Base-by-base conservation (phyloP, 768 basidiomycete genomes). In the Paxillus rubicundulus region DNA sequence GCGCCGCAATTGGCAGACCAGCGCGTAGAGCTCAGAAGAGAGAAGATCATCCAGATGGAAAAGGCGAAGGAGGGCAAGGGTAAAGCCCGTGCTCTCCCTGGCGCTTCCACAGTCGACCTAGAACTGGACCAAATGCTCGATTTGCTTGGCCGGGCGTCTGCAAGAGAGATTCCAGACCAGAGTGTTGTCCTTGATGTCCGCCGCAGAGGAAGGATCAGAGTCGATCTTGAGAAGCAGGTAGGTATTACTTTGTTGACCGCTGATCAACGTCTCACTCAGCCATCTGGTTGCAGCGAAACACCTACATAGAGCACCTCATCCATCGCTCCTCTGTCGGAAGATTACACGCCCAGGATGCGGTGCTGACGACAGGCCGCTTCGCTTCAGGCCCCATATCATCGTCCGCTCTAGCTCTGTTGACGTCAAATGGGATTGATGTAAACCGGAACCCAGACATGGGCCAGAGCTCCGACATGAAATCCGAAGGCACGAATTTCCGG, bases 1-100 rank as follows among this genome's bases (percentile, higher is more conserved):
- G 84, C 92, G 0, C 95, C 96, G 1, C 94, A 96, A 66, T 70
- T 98, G 38, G 82, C 87, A 53, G 87, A 95, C 65, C 96, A 99
- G 68, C 84, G 97, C 1, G 92, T 90, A n/a, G 94, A 95, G 66
- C 80, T 96, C 41, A 86, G 86, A 61, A 78, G 77, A 5, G 72
- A 81, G 21, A 89, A 91, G 63, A 60, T 85, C 13, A 79, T 80
- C 12, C 80, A 92, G 68, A 80, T 92, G 74, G 88, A 91, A 68
- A 78, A 79, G 40, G 91, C 89, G 5, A 49, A 73, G 75, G 74
- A 76, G 60, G 77, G 77, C 24, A 77, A 77, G 62, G 72, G 72
- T 39, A 82, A 82, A 57, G 76, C 82, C 8, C 54, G 64, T 18
- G 72, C 81, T 9, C 50, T 61, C 9, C 70, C 71, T 54, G 71